Evolutionary conservation across 2,329 filamentous ascomycete species (phyloP).

Genomic region (Pseudogymnoascus sp.): DNA sequence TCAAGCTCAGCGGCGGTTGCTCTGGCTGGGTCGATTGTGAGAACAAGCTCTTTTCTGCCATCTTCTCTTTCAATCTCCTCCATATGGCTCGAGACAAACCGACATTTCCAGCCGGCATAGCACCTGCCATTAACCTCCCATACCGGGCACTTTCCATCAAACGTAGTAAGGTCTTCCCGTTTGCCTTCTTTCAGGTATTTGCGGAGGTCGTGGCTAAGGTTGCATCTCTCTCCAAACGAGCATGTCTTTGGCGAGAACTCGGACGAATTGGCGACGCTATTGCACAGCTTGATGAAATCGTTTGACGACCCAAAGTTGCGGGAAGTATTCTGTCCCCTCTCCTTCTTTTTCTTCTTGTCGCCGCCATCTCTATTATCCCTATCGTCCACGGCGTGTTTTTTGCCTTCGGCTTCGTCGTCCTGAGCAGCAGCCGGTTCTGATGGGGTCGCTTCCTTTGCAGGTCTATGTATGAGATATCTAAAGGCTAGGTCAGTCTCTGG

Average conservation of each 20-base stretch:
- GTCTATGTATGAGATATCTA: constrained; percentile 26
- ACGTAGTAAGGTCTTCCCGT: constrained; percentile 68
- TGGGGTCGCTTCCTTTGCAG: constrained; percentile 7
- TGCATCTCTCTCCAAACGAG: constrained; percentile 72
- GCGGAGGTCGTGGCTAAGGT: constrained; percentile 74
- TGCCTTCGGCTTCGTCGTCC: constrained; percentile 53
- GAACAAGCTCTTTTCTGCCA: constrained; percentile 72
- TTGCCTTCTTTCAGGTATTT: constrained; percentile 79
- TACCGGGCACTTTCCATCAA: constrained; percentile 73
- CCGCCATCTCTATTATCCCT: constrained; percentile 29
- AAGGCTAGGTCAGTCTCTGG: neutral
- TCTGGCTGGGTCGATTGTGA: constrained; percentile 42
- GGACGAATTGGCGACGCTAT: constrained; percentile 59
- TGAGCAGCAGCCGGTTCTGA: constrained; percentile 24
- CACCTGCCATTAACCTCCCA: constrained; percentile 72
- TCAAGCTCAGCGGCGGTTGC: constrained; percentile 18
- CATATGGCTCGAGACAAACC: constrained; percentile 82
- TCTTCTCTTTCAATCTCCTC: constrained; percentile 70
- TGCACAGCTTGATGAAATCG: constrained; percentile 72
- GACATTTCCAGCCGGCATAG: constrained; percentile 85
- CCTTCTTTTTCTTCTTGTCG: constrained; percentile 47
- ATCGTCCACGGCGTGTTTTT: constrained; percentile 35
- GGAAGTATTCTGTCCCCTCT: constrained; percentile 73
- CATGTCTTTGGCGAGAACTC: constrained; percentile 81
- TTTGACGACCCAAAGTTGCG: constrained; percentile 74